phyloP scores from a whole-genome alignment of 2,329 filamentous ascomycete species.

The Aspergillus fructus region DNA sequence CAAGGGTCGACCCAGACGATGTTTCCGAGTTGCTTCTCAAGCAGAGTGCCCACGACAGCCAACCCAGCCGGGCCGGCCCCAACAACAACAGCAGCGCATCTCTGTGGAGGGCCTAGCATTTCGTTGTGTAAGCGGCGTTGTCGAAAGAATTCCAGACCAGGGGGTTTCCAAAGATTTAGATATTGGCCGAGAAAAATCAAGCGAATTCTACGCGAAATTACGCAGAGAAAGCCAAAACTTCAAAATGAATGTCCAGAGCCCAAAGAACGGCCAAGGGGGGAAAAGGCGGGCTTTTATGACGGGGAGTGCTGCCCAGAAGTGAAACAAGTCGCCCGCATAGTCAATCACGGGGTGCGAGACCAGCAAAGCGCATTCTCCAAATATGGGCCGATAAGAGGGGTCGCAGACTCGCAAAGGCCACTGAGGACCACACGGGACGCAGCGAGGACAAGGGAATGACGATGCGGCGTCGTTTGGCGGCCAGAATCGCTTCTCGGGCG shows the following conservation, averaged over 20 bases:
- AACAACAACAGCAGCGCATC: slow-evolving; percentile 57
- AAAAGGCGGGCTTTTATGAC: slow-evolving; percentile 3
- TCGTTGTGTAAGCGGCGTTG: neutral
- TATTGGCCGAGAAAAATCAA: neutral
- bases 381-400: slow-evolving; percentile 6
- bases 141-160: neutral
- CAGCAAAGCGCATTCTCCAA: slow-evolving; percentile 3
- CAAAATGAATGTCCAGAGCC: slow-evolving; percentile 1
- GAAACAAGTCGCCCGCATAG: slow-evolving; percentile 3
- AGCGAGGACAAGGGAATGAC: slow-evolving; percentile 3
- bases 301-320: neutral
- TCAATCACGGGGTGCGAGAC: slow-evolving; percentile 4
- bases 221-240: slow-evolving; percentile 2
- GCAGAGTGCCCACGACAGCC: slow-evolving; percentile 60
- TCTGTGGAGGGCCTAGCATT: slow-evolving; percentile 28
- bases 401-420: neutral
- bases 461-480: slow-evolving; percentile 6
- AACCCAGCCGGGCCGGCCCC: slow-evolving; percentile 61
- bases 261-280: neutral
- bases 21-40: slow-evolving; percentile 53
- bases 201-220: slow-evolving; percentile 7
- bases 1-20: slow-evolving; percentile 61
- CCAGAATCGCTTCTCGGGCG: slow-evolving; percentile 10
- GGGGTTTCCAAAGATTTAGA: neutral
- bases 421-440: slow-evolving; percentile 1